A percentile compares a stretch with the other conserved stretches of the same genome.
These are phyloP conservation scores for Galeopsis tetrahit DNA, from an alignment of 257 asterid genomes.

Conservation along the genomic window DNA sequence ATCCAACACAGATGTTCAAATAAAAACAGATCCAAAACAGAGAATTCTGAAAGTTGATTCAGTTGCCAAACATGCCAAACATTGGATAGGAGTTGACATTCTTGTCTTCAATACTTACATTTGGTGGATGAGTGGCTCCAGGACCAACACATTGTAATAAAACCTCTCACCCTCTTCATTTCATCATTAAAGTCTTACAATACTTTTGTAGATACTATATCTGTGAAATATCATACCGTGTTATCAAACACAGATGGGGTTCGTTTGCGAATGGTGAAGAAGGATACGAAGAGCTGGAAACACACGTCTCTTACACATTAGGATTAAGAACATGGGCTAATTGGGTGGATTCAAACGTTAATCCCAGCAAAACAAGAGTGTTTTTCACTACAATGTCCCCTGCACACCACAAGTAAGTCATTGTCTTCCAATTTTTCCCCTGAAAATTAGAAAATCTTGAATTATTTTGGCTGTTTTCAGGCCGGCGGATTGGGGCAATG, in stretches of 20 bases:
- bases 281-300: conserved; percentile 74
- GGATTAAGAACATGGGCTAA: conserved; percentile 93
- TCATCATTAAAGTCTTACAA: background rate
- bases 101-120: conserved; percentile 85
- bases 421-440: background rate
- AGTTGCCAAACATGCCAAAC: conserved; percentile 69
- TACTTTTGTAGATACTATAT: background rate
- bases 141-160: conserved; percentile 71
- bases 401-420: conserved; percentile 63
- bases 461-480: conserved; percentile 33
- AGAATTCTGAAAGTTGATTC: conserved; percentile 85
- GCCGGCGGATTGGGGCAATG: conserved; percentile 77
- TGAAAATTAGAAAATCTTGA: background rate
- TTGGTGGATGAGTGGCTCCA: conserved; percentile 97
- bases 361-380: conserved; percentile 70
- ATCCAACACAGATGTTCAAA: conserved; percentile 68
- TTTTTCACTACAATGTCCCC: conserved; percentile 95
- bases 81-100: conserved; percentile 82
- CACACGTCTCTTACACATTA: conserved; percentile 64
- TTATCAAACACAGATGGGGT: conserved; percentile 68
- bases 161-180: conserved; percentile 28
- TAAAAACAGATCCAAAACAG: conserved; percentile 64
- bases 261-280: conserved; percentile 81
- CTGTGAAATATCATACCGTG: background rate
- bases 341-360: conserved; percentile 83